phyloP scores from a whole-genome alignment of 257 asterid species.

The Gentiana macrophylla region DNA sequence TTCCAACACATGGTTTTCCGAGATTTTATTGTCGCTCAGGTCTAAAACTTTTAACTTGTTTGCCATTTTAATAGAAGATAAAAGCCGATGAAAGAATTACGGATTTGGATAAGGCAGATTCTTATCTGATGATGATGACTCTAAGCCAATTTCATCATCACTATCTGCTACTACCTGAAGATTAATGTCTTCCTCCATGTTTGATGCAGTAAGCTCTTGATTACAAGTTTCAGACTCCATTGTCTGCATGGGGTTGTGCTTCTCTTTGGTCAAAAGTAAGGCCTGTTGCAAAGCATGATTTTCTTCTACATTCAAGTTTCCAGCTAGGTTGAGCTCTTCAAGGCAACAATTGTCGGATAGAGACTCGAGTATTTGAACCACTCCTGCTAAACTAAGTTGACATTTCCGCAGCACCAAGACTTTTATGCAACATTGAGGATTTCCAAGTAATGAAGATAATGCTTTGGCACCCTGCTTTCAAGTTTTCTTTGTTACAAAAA shows the following conservation, averaged over 20 bases:
- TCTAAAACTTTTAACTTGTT: conserved; percentile 40
- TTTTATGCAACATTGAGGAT: conserved; percentile 47
- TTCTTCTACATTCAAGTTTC: conserved; percentile 36
- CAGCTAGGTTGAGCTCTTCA: conserved; percentile 84
- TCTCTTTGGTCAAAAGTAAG: conserved; percentile 11
- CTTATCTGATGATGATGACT: conserved; percentile 9
- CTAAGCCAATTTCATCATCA: conserved; percentile 41
- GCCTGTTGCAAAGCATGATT: conserved; percentile 14
- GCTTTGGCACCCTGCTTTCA: conserved; percentile 57
- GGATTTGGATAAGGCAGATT: conserved; percentile 4
- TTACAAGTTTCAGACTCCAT: conserved; percentile 14
- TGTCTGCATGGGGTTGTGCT: conserved; percentile 8
- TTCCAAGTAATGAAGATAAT: conserved; percentile 49
- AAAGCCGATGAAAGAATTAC: conserved; percentile 30
- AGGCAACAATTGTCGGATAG: conserved; percentile 43
- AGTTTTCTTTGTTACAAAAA: conserved; percentile 11
- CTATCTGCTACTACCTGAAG: conserved; percentile 71
- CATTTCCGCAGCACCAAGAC: conserved; percentile 59
- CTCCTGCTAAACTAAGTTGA: conserved; percentile 51
- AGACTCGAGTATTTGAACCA: conserved; percentile 40
- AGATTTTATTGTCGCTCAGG: conserved; percentile 59
- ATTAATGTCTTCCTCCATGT: conserved; percentile 12
- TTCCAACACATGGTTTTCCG: conserved; percentile 25
- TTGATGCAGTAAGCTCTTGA: conserved; percentile 13
- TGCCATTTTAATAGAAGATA: conserved; percentile 33